Base-by-base conservation (phyloP, 73 alveolate genomes). In the Uronychia binucleata region DNA sequence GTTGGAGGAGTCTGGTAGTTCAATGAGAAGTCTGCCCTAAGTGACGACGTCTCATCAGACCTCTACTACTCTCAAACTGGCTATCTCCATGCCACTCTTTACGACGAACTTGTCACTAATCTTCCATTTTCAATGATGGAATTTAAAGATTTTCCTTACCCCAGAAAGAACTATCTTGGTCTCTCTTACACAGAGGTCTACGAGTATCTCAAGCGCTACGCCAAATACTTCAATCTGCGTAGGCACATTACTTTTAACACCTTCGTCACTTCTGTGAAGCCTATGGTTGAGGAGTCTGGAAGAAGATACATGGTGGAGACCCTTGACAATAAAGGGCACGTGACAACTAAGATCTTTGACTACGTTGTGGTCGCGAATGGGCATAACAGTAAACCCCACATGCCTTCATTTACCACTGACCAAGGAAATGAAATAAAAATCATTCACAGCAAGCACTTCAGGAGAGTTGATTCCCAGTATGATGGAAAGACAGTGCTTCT, bases 1-100 rank as follows among this genome's bases (percentile, higher is more conserved):
- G 57, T 82, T 0, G 89, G 89, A 26, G 89, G 89, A 74, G 33
- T 59, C 31, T 82, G 89, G 89, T 30, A 57, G 19, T 82, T 32
- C 78, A 74, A 33, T 0, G 60, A 82, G 11, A 31, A 30, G 1
- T 14, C 89, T 60, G 86, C 34, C 13, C 58, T 1, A 8, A 79
- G 30, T 1, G 28, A 35, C 58, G 14, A 27, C 14, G 28, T 80
- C 25, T 1, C 33, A 28, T 19, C 34, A 5, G 59, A 80, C 79
- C 77, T 31, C 5, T 80, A 14, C 79, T 57, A 19, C 59, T 46
- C 34, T 13, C 57, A 31, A 19, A 1, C 33, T 80, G 87, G 87
- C 30, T 19, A 80, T 31, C 87, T 46, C 26, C 58, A 19, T 28
- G 33, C 46, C 1, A 31, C 87, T 57, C 32, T 57, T 57, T 80